Evolutionary conservation across 352 stramenopile genomes (phyloP).

Genomic region (Globisporangium nunn): DNA sequence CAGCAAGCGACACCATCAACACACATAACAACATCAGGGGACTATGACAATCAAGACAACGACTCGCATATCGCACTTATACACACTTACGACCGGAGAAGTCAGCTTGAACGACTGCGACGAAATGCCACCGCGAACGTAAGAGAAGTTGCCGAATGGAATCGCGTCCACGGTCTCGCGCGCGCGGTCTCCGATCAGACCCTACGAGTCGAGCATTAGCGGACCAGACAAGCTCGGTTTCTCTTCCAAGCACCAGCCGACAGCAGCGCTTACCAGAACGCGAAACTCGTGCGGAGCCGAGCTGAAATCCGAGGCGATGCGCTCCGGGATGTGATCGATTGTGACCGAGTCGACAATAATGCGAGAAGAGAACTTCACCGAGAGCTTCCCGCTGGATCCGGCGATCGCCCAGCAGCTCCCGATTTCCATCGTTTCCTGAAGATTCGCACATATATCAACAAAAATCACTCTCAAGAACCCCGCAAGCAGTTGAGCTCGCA

Average conservation of each 20-base stretch:
- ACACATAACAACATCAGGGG: neutral
- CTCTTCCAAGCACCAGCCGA: neutral
- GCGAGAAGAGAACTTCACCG: slow-evolving; percentile 59
- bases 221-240: neutral
- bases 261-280: slow-evolving; percentile 32
- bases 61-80: neutral
- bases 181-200: slow-evolving; percentile 31
- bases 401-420: slow-evolving; percentile 76
- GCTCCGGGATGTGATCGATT: slow-evolving; percentile 73
- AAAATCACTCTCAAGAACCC: neutral
- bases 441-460: neutral
- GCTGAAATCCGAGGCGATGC: slow-evolving; percentile 62
- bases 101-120: slow-evolving; percentile 67
- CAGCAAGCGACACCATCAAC: neutral
- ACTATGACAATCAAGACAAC: neutral
- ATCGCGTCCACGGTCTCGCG: slow-evolving; percentile 41
- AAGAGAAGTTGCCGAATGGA: slow-evolving; percentile 73
- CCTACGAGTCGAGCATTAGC: slow-evolving; percentile 14
- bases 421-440: slow-evolving; percentile 77
- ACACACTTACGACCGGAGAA: slow-evolving; percentile 26
- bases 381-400: slow-evolving; percentile 52
- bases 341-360: slow-evolving; percentile 63
- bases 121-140: slow-evolving; percentile 33
- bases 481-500: no score
- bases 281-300: slow-evolving; percentile 60